Base-by-base conservation (phyloP, 1,139 yeast genomes). In the Yamadazyma aaseri region DNA sequence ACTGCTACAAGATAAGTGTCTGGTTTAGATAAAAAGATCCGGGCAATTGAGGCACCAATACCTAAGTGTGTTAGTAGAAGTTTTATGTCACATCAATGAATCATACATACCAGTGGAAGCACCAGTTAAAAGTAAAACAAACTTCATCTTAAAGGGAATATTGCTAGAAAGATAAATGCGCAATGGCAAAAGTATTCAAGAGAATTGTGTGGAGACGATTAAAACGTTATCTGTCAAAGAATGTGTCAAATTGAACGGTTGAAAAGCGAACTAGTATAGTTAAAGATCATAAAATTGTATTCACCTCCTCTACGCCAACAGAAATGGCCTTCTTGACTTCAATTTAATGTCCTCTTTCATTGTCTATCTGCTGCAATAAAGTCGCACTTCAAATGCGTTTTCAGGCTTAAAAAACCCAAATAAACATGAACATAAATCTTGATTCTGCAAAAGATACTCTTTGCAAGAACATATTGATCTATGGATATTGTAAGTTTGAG, bases 401-500 rank as follows among this genome's bases (percentile, higher is more conserved):
- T n/a, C 25, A 7, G 13, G 25, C 12, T 6, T 6, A 22, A 7
- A 22, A 22, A n/a, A n/a, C n/a, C n/a, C 25, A 22, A 22, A 22
- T 22, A 22, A 17, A 18, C 24, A 69, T 68, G 73, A 68, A 68
- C 48, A 64, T 69, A 42, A 68, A 69, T 51, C 55, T 64, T 33
- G 74, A 69, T 36, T 55, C 67, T 68, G 90, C 94, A 6, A 81
- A 76, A 57, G 86, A 82, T 46, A 82, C 87, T 25, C 89, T 85
- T 39, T 87, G 97, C 61, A 75, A 92, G 56, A 87, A 87, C 54
- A 81, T 87, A 38, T 76, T 82, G 34, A 86, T 86, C 31, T 89
- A 86, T 61, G 97, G 96, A 7, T 86, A 76, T 51, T 89, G 97
- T 66, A 86, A 86, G 58, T 87, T 76, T 61, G 92, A 86, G 47